phyloP scores from a whole-genome alignment of 2,329 filamentous ascomycete genomes.

The Ilyonectria robusta region DNA sequence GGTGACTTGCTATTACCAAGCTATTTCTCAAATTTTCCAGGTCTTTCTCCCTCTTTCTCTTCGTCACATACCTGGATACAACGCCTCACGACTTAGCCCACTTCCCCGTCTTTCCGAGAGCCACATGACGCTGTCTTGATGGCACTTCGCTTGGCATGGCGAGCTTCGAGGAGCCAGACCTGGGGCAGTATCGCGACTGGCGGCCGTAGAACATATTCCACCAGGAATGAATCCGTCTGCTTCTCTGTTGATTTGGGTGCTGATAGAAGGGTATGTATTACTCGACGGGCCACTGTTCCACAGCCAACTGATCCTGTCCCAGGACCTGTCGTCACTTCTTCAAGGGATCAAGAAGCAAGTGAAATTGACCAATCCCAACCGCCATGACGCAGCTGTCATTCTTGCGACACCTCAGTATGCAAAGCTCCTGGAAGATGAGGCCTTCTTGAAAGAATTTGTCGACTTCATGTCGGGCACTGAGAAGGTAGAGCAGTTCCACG shows the following conservation, averaged over 20 bases:
- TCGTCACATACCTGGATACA: neutral
- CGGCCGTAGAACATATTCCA: constrained; percentile 43
- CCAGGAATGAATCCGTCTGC: constrained; percentile 27
- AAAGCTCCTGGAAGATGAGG: constrained; percentile 61
- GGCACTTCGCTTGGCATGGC: constrained; percentile 37
- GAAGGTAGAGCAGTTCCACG: constrained; percentile 58
- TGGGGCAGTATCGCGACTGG: constrained; percentile 30
- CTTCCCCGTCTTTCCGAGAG: neutral
- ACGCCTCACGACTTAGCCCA: neutral
- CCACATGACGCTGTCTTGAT: constrained; percentile 33
- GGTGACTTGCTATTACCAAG: neutral
- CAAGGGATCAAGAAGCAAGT: constrained; percentile 40
- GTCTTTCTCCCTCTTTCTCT: neutral
- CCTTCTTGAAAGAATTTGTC: constrained; percentile 60
- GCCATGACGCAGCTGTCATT: constrained; percentile 62
- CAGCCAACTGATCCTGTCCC: constrained; percentile 28
- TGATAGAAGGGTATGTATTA: constrained; percentile 32
- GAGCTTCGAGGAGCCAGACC: constrained; percentile 39
- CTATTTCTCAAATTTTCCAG: neutral
- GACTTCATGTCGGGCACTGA: constrained; percentile 61
- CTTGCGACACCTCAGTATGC: constrained; percentile 65
- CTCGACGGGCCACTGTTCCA: too few species aligned
- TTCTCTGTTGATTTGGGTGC: constrained; percentile 43
- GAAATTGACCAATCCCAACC: constrained; percentile 47
- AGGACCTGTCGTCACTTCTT: constrained; percentile 39